Base-by-base conservation (phyloP, 78 protist genomes). In the Dictyostelium discoideum region DNA sequence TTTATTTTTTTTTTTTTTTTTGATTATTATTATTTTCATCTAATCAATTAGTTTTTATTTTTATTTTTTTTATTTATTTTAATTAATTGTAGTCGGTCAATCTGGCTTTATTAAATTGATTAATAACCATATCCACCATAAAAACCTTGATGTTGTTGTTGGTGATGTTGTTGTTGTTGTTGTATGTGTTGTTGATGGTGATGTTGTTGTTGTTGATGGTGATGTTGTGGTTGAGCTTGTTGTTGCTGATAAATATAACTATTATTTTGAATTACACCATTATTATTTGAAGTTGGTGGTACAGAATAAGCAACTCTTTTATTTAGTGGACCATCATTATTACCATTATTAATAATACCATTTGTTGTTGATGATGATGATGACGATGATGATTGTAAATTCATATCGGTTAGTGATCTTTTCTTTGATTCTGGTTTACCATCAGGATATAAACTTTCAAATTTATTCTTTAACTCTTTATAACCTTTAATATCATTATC, bases 371-470 rank as follows among this genome's bases (percentile, higher is more conserved):
- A 2, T 2, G 29, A 11, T 4, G 22, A 6, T 24, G 42, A 0
- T 72, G 18, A 3, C 2, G 78, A 13, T 0, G 78, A n/a, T 2
- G 37, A 72, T 72, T 72, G 78, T 72, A 26, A n/a, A 26, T 32
- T 32, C 44, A 32, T 32, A 73, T 74, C 81, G 37, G 5, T 37
- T 37, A 37, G 37, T 3, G 46, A 74, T 37, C 81, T 26, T 37
- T 74, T 74, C 37, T 74, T 74, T 11, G 81, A 74, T 37, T 74
- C 81, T 26, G 81, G 81, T 74, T 74, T 74, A 74, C 81, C 81
- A 14, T 74, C 81, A 1, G 37, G 81, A 74, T 37, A 74, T 26
- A 37, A 16, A 5, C 37, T 37, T 18, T 37, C 5, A 2, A 37
- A 79, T 79, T 24, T 79, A 39, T 20, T 22, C 10, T 24, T 18